Evolutionary conservation across 495 filamentous ascomycete genomes (phyloP).

Genomic region (Penicillium herquei): DNA sequence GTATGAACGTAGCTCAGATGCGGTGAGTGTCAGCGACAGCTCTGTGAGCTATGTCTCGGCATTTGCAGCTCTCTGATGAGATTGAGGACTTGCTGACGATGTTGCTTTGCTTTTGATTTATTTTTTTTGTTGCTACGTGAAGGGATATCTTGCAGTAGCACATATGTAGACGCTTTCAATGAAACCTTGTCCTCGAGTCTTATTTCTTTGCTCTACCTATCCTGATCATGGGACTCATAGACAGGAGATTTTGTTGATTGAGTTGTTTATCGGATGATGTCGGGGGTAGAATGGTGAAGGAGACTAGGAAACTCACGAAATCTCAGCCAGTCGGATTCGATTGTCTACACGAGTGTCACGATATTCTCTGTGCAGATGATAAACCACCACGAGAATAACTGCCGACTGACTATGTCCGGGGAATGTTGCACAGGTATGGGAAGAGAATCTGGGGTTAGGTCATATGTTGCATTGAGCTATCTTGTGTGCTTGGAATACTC

Average conservation of each 20-base stretch:
- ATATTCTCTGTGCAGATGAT: no score
- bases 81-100: background rate
- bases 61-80: conserved; percentile 37
- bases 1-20: conserved; percentile 87
- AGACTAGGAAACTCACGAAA: no score
- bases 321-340: no score
- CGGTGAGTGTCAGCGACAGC: conserved; percentile 67
- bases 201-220: no score
- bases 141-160: background rate
- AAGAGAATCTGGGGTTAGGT: background rate
- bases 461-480: no score
- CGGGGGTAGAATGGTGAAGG: no score
- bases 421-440: background rate
- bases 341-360: no score
- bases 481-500: no score
- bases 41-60: conserved; percentile 86
- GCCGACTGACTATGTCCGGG: background rate
- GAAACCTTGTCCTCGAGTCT: background rate
- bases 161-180: background rate
- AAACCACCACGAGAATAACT: background rate
- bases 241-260: no score
- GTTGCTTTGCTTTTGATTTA: background rate
- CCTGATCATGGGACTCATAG: no score
- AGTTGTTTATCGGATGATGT: background rate
- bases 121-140: conserved; percentile 4